Percentiles rank a stretch among this genome's conserved stretches.
These are phyloP conservation scores for Brassica napus DNA, from an alignment of 345 rosid genomes.

Conservation along the genomic window Da-Ae NC_063440.1:18336501-18337000, in stretches of 20 bases:
- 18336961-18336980: constrained; percentile 50
- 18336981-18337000: constrained; percentile 37
- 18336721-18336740: constrained; percentile 77
- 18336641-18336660: constrained; percentile 1
- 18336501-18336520: constrained; percentile 80
- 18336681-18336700: background rate
- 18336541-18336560: constrained; percentile 93
- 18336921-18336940: constrained; percentile 47
- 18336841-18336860: background rate
- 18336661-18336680: background rate
- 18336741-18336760: constrained; percentile 91
- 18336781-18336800: constrained; percentile 89
- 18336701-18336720: constrained; percentile 61
- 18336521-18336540: constrained; percentile 98
- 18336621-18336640: constrained; percentile 6
- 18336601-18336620: constrained; percentile 10
- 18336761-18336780: constrained; percentile 97
- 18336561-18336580: constrained; percentile 93
- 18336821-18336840: constrained; percentile 16
- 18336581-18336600: constrained; percentile 15
- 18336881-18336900: constrained; percentile 1
- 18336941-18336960: constrained; percentile 44
- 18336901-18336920: constrained; percentile 52
- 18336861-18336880: background rate
- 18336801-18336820: constrained; percentile 18